These are phyloP conservation scores for Ophiostoma sp. DNA, from an alignment of 2,329 filamentous ascomycete species.

Conservation along the genomic window DNA sequence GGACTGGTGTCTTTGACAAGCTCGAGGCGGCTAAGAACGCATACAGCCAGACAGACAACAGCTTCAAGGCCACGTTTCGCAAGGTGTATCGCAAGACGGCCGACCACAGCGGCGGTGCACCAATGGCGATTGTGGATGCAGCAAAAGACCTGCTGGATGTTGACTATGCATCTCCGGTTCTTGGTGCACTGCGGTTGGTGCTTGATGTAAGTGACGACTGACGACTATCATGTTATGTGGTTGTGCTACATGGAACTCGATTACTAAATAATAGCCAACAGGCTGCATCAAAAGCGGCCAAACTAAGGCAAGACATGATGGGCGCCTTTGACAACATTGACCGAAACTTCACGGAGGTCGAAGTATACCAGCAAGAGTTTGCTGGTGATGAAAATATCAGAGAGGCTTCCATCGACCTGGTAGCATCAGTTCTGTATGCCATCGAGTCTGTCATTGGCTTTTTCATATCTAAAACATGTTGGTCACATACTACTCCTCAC, in stretches of 20 bases:
- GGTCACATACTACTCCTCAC: background rate
- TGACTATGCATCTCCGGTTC: conserved; percentile 11
- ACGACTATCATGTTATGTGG: background rate
- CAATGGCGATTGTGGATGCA: background rate
- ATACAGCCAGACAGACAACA: background rate
- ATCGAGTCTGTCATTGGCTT: conserved; percentile 3
- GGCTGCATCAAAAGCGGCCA: background rate
- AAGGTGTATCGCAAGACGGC: conserved; percentile 6
- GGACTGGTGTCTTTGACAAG: background rate
- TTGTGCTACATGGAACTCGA: too few species aligned
- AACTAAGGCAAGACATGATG: background rate
- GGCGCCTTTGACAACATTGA: conserved; percentile 1
- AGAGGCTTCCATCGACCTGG: conserved; percentile 2
- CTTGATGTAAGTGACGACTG: background rate
- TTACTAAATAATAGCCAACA: background rate
- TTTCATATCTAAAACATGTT: background rate
- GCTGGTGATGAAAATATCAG: background rate
- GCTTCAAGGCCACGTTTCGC: background rate
- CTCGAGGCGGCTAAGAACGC: background rate
- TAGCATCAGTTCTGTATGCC: background rate
- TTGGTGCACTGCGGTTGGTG: background rate
- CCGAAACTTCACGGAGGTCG: background rate
- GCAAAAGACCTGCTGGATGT: background rate
- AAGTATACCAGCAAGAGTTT: conserved; percentile 10
- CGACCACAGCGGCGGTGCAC: background rate